A percentile compares a stretch with the other conserved stretches of the same genome.
Conservation (phyloP, 805 yeast genomes). For the Sugiyamaella smithiae region DNA sequence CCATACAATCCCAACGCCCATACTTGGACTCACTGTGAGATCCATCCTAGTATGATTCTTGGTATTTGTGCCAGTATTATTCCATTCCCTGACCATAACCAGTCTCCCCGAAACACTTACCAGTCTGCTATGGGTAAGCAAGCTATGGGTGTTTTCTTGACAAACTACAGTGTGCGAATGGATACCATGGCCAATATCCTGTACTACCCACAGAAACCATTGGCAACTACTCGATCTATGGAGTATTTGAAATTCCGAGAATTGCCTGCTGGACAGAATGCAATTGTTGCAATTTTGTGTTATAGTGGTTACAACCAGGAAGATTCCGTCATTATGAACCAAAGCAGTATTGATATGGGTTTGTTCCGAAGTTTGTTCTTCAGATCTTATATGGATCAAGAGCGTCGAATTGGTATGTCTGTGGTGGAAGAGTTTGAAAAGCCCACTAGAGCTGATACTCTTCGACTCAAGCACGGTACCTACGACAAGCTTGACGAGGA, state of each 20-base stretch:
- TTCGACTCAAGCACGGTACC: conserved; percentile 95
- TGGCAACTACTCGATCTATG: conserved; percentile 98
- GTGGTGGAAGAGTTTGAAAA: conserved; percentile 97
- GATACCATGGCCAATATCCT: conserved; percentile 98
- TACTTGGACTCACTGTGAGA: conserved; percentile 97
- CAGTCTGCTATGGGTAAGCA: conserved; percentile 99
- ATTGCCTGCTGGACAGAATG: conserved; percentile 98
- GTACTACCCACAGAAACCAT: conserved; percentile 96
- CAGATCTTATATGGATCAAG: conserved; percentile 98
- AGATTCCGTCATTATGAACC: conserved; percentile 99
- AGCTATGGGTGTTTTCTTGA: conserved; percentile 98
- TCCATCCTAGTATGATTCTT: conserved; percentile 97
- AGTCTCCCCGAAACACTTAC: conserved; percentile 98
- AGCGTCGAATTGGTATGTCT: conserved; percentile 97
- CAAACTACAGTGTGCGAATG: conserved; percentile 95
- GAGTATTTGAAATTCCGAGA: conserved; percentile 96
- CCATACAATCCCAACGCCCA: conserved; percentile 57
- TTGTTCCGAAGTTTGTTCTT: conserved; percentile 92
- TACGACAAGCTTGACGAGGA: conserved; percentile 98
- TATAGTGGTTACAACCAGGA: conserved; percentile 99
- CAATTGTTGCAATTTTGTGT: conserved; percentile 96
- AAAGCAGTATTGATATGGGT: conserved; percentile 95
- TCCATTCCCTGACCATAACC: conserved; percentile 99
- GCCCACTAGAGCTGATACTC: conserved; percentile 91
- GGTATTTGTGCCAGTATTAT: conserved; percentile 98